Conservation (phyloP, 1,284 basidiomycete species). For the Pulchroboletus neoregius region DNA sequence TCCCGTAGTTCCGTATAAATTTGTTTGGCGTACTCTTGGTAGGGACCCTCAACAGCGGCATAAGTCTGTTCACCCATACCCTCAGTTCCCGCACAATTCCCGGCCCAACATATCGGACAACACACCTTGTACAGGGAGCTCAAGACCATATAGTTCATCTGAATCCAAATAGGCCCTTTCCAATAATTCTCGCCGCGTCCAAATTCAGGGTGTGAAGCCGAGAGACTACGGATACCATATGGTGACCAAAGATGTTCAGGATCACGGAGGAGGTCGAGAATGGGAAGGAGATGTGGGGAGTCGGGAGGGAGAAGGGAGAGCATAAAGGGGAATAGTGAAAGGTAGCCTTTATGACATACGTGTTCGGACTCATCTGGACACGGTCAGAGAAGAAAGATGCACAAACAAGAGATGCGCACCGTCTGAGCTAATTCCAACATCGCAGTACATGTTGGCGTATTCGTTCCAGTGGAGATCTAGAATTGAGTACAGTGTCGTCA, state of each 20-base stretch:
- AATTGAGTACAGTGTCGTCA: conserved; percentile 6
- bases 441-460: conserved; percentile 88
- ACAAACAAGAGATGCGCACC: conserved; percentile 43
- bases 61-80: conserved; percentile 56
- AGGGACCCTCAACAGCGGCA: conserved; percentile 73
- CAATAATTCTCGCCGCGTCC: conserved; percentile 94
- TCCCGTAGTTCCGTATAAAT: conserved; percentile 78
- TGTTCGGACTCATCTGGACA: conserved; percentile 80
- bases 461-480: conserved; percentile 92
- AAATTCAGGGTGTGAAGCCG: conserved; percentile 80
- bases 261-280: conserved; percentile 77
- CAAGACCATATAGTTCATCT: conserved; percentile 91
- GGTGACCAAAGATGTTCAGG: conserved; percentile 87
- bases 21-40: conserved; percentile 66
- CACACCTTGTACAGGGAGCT: conserved; percentile 71
- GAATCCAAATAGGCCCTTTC: conserved; percentile 95
- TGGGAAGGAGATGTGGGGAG: conserved; percentile 74
- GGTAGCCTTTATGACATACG: conserved; percentile 88
- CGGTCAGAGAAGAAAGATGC: conserved; percentile 6
- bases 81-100: conserved; percentile 7
- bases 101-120: background rate
- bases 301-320: conserved; percentile 71
- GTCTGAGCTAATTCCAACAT: conserved; percentile 78
- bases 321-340: conserved; percentile 90
- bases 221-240: conserved; percentile 85